Evolutionary conservation across 2,329 filamentous ascomycete species (phyloP), one percentile per base, ranked within the genome.

Genomic region (Phaeophleospora eucalypticola): DNA sequence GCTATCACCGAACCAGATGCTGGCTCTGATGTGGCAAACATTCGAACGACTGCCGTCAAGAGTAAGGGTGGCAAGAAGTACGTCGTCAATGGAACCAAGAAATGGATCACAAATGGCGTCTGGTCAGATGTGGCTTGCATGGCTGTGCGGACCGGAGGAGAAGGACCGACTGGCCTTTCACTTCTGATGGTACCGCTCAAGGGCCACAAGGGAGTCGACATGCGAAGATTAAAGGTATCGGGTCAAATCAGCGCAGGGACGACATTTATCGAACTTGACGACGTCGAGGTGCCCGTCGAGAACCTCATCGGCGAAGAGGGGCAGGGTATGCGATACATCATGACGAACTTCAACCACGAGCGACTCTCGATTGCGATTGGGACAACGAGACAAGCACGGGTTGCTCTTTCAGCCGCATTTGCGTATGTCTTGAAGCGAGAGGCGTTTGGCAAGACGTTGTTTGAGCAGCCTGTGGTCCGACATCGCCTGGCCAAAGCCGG

Each of bases 1-100:
- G 86, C 86, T 8, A 88, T 90, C 58, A 90, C 86, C 0, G 86
- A 90, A 62, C 86, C 86, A 0, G 81, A 80, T 43, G 84, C 84
- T 0, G 86, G 86, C 0, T 82, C 78, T 43, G 86, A 89, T 61
- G 86, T 89, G 1, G 83, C 84, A 4, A 84, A 83, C 58, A 85
- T 89, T 54, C 75, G 76, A 3, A 88, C 85, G 0, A 85, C 80
- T 0, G 86, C 85, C 2, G 71, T 66, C 3, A 83, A 81, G 64
- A 78, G 73, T 4, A 60, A 71, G 0, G 81, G 84, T 59, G 84
- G 84, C 9, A 82, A 81, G 62, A 70, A 80, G 58, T 89, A 84
- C 61, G 75, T 89, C 38, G 69, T 89, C 39, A 88, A 86, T 48
- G 85, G 85, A n/a, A 75, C 77, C 0, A 89, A 89, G 76, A 88